A percentile compares a stretch with the other conserved stretches of the same genome.
Evolutionary conservation across 371 early-diverging fungal genomes (phyloP).

Genomic region (Mortierella sp.): DNA sequence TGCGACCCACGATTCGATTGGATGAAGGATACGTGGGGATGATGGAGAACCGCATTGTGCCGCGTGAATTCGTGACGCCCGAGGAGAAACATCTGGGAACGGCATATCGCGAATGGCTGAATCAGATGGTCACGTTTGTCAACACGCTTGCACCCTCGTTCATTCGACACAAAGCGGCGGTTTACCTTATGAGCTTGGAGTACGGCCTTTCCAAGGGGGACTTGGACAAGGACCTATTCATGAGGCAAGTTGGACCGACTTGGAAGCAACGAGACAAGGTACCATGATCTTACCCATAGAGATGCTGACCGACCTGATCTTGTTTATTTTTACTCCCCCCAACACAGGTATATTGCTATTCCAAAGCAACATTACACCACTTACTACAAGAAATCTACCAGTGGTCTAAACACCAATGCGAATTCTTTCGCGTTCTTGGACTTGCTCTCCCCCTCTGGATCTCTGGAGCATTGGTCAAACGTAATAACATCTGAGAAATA

Average conservation of each 20-base stretch:
- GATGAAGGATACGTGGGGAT: conserved; percentile 38
- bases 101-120: conserved; percentile 28
- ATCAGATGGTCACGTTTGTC: conserved; percentile 36
- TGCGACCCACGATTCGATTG: conserved; percentile 14
- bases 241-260: conserved; percentile 39
- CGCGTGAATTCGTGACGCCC: conserved; percentile 3
- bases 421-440: no score
- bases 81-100: conserved; percentile 1
- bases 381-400: no score
- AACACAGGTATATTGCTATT: conserved; percentile 32
- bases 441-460: no score
- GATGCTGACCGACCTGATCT: no score
- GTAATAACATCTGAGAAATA: no score
- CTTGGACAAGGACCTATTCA: conserved; percentile 28
- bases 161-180: conserved; percentile 34
- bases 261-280: no score
- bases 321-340: background rate
- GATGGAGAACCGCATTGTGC: conserved; percentile 34
- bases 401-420: no score
- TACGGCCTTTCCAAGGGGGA: conserved; percentile 18
- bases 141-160: conserved; percentile 30
- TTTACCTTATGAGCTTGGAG: conserved; percentile 43
- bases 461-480: no score
- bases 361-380: conserved; percentile 13
- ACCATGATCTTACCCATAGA: no score